Evolutionary conservation across 2,329 filamentous ascomycete genomes (phyloP).

Genomic region (Myriosclerotinia curreyana): DNA sequence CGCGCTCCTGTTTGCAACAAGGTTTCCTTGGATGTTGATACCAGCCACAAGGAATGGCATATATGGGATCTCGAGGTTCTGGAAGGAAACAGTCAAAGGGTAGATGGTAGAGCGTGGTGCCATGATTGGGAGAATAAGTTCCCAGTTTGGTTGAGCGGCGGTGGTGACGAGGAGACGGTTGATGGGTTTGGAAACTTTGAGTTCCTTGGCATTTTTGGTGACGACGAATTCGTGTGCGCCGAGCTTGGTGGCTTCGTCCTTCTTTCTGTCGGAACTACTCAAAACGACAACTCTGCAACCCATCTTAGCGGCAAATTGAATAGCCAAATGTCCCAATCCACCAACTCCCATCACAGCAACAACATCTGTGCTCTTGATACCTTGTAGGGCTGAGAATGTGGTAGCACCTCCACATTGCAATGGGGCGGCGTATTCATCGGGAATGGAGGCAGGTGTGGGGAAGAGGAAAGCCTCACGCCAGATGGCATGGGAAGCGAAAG

Average conservation of each 20-base stretch:
- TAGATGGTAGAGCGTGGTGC: constrained; percentile 53
- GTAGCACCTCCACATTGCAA: constrained; percentile 48
- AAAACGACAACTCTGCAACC: constrained; percentile 59
- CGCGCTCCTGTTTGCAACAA: constrained; percentile 40
- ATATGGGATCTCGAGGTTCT: constrained; percentile 31
- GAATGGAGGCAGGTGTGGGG: constrained; percentile 41
- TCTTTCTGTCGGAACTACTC: constrained; percentile 57
- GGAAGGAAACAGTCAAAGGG: constrained; percentile 57
- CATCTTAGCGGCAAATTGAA: constrained; percentile 60
- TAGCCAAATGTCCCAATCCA: constrained; percentile 59
- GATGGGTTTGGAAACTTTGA: constrained; percentile 34
- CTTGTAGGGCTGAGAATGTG: constrained; percentile 39
- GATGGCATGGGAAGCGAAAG: constrained; percentile 43
- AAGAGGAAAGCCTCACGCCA: constrained; percentile 43
- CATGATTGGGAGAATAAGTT: constrained; percentile 24
- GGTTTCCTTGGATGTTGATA: constrained; percentile 25
- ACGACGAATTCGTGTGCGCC: constrained; percentile 60
- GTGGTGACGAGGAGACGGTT: constrained; percentile 33
- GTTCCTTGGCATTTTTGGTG: constrained; percentile 44
- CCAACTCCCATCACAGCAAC: constrained; percentile 52
- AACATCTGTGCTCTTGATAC: constrained; percentile 35
- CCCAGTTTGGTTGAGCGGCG: constrained; percentile 28
- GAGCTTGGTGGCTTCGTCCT: constrained; percentile 56
- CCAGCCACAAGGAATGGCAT: constrained; percentile 27
- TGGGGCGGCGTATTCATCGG: constrained; percentile 42